These are phyloP conservation scores for Discostella pseudostelligera DNA, from an alignment of 108 stramenopile species.

Conservation along the genomic window DNA sequence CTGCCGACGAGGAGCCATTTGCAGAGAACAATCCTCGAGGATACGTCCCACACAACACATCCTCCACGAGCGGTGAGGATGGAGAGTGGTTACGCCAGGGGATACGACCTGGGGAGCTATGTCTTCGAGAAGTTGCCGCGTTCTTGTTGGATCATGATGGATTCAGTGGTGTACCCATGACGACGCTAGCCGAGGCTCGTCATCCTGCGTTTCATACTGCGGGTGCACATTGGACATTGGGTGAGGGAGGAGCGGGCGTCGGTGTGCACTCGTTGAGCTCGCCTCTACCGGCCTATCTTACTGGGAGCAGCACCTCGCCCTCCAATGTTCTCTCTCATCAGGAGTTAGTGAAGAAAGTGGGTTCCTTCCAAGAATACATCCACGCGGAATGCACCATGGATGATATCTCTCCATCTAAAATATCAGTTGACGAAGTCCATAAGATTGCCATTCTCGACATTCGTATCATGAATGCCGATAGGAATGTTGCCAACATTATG, in stretches of 20 bases:
- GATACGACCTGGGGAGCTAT: constrained; percentile 92
- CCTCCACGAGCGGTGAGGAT: constrained; percentile 30
- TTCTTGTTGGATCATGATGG: constrained; percentile 90
- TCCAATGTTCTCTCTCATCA: not conserved
- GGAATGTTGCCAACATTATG: constrained; percentile 94
- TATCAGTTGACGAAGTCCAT: constrained; percentile 90
- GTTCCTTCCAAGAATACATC: constrained; percentile 93
- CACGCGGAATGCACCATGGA: constrained; percentile 89
- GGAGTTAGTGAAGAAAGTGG: constrained; percentile 73
- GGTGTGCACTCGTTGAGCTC: constrained; percentile 72
- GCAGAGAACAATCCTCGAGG: constrained; percentile 96
- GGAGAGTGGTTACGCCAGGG: constrained; percentile 76
- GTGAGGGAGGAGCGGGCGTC: constrained; percentile 80
- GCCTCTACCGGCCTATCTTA: constrained; percentile 1
- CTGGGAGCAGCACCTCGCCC: constrained; percentile 6
- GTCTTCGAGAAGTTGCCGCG: constrained; percentile 96
- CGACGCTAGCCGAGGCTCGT: constrained; percentile 91
- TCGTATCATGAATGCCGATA: constrained; percentile 95
- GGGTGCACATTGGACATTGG: constrained; percentile 62
- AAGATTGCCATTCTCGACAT: constrained; percentile 97
- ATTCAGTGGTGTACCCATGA: constrained; percentile 92
- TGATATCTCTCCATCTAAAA: constrained; percentile 85
- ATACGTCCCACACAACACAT: constrained; percentile 51
- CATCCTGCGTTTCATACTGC: constrained; percentile 88
- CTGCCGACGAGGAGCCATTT: constrained; percentile 97